A percentile compares a stretch with the other conserved stretches of the same genome.
Conservation (phyloP, 345 rosid species). For the Firmiana major region DNA sequence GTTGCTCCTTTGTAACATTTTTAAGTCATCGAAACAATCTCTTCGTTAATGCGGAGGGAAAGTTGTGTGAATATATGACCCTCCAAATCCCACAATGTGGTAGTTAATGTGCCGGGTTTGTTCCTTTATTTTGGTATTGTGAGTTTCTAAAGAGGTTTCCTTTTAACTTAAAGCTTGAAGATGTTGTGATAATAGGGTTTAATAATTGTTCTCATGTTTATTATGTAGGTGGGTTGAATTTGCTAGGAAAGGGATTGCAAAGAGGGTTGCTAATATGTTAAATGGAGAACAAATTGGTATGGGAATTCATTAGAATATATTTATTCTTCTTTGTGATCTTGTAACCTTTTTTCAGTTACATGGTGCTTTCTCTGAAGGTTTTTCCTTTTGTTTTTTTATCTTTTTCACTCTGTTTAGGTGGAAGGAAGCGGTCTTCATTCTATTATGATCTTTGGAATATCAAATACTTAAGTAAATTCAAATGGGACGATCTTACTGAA, state of each 20-base stretch:
- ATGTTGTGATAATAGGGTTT: not conserved
- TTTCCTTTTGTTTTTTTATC: not conserved
- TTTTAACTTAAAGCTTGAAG: not conserved
- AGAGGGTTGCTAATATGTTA: conserved; percentile 74
- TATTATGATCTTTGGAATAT: conserved; percentile 93
- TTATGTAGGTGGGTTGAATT: conserved; percentile 91
- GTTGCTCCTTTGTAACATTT: too few relatives aligned
- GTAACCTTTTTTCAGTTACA: not conserved
- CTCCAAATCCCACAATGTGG: too few relatives aligned
- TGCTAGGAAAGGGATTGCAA: conserved; percentile 65
- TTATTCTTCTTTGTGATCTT: not conserved
- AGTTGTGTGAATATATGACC: too few relatives aligned
- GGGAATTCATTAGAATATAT: not conserved
- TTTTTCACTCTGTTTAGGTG: conserved; percentile 46
- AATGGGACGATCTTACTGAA: conserved; percentile 92
- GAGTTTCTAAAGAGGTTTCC: not conserved
- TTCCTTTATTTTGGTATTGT: too few relatives aligned
- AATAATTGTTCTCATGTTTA: not conserved
- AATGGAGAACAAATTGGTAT: conserved; percentile 94
- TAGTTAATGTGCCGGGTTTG: too few relatives aligned
- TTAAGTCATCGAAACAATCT: too few relatives aligned
- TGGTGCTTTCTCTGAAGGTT: not conserved
- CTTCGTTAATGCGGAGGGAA: too few relatives aligned
- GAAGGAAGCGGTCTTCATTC: conserved; percentile 73
- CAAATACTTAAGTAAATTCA: conserved; percentile 88